Percentiles rank a stretch among this genome's conserved stretches.
These are phyloP conservation scores for Aurinia saxatilis DNA, from an alignment of 345 rosid species.

Conservation along the genomic window DNA sequence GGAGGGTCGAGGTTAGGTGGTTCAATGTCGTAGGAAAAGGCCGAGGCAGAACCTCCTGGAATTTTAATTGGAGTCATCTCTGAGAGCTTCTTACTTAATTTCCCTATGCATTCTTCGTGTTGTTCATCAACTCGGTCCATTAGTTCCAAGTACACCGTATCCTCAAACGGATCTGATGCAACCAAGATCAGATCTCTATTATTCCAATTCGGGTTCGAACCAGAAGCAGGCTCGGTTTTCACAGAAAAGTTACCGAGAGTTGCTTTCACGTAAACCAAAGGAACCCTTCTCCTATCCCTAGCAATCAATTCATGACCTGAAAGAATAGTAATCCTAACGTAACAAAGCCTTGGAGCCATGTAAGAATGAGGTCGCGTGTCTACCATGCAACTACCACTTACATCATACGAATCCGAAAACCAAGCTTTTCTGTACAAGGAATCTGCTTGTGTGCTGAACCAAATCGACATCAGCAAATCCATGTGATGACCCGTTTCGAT, in stretches of 20 bases:
- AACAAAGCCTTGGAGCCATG: constrained; percentile 24
- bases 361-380: constrained; percentile 21
- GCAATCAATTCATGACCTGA: constrained; percentile 21
- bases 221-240: background rate
- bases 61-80: constrained; percentile 9
- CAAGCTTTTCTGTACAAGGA: constrained; percentile 15
- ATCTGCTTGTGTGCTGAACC: constrained; percentile 25
- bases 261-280: constrained; percentile 16
- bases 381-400: constrained; percentile 4
- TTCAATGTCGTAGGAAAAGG: background rate
- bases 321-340: constrained; percentile 19
- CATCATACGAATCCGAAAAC: constrained; percentile 15
- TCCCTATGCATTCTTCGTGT: constrained; percentile 6
- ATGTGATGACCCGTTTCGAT: background rate
- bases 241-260: background rate
- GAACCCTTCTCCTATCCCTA: background rate
- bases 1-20: background rate
- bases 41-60: constrained; percentile 20
- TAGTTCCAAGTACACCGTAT: background rate
- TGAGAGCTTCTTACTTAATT: background rate
- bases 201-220: constrained; percentile 22
- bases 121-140: background rate
- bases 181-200: constrained; percentile 21
- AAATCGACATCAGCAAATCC: constrained; percentile 9
- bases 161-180: constrained; percentile 17